phyloP scores from a whole-genome alignment of 1,284 basidiomycete genomes.

The Ustilago cynodontis region DNA sequence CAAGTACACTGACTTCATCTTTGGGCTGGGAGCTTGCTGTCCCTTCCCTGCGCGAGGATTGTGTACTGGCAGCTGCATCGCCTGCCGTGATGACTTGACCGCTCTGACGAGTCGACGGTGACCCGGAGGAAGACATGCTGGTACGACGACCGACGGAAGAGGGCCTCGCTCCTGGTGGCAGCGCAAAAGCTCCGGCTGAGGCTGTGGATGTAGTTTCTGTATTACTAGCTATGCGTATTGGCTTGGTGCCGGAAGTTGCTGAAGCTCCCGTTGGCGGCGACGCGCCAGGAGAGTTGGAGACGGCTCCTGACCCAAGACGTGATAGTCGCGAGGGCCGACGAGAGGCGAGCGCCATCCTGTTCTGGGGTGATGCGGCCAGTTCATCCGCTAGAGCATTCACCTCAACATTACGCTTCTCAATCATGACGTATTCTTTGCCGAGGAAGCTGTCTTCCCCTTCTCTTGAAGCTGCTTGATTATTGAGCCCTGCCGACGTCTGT shows the following conservation, averaged over 20 bases:
- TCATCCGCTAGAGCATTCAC: constrained; percentile 75
- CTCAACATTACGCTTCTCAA: constrained; percentile 75
- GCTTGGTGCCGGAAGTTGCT: constrained; percentile 16
- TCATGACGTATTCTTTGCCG: constrained; percentile 74
- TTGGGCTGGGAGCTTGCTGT: constrained; percentile 15
- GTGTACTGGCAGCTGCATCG: constrained; percentile 37
- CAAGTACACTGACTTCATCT: constrained; percentile 50
- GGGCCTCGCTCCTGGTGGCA: constrained; percentile 53
- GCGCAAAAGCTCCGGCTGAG: constrained; percentile 53
- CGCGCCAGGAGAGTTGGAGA: constrained; percentile 18
- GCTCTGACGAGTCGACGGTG: constrained; percentile 42
- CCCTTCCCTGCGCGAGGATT: constrained; percentile 27
- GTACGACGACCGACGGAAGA: constrained; percentile 47
- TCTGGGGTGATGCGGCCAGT: constrained; percentile 50
- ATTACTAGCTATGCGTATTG: constrained; percentile 29
- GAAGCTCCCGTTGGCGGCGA: constrained; percentile 26
- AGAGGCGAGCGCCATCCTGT: constrained; percentile 24
- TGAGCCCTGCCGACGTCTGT: not conserved
- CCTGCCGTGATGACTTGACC: constrained; percentile 39
- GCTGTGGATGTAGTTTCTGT: constrained; percentile 15
- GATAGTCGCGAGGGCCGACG: constrained; percentile 54
- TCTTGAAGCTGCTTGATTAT: constrained; percentile 10
- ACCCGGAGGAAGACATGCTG: constrained; percentile 52
- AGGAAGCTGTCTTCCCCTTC: constrained; percentile 62
- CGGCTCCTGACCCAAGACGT: constrained; percentile 39